Evolutionary conservation across 768 basidiomycete genomes (phyloP), one percentile per base, ranked within the genome.

Genomic region (Erythrobasidium yunnanense): DNA sequence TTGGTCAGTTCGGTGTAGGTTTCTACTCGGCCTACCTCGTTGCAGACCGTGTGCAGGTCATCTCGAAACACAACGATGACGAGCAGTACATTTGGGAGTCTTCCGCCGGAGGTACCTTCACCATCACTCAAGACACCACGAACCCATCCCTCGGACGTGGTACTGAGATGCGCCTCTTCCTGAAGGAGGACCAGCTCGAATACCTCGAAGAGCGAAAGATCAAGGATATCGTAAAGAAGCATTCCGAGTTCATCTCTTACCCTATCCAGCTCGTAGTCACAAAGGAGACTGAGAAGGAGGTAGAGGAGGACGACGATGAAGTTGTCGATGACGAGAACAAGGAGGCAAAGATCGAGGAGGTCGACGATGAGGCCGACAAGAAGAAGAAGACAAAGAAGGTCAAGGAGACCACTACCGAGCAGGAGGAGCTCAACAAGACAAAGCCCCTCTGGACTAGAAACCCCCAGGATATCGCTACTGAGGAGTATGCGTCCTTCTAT

Each of bases 81-180:
- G 95, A 97, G 80, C 93, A 97, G 79, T 97, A 99, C 81, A 91
- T 99, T 79, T 99, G 93, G 95, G 93, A 99, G 83, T 99, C 93
- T n/a, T 87, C 95, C 70, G 93, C 93, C 32, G 95, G 93, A 76
- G 95, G 93, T 65, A 99, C 93, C 56, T 99, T 97, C 82, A 97
- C 95, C 75, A 95, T 99, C 80, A 95, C 92, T 53, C 86, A 80
- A 66, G 93, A 97, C 78, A 88, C 84, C 68, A 79, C 86, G 76
- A 92, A 92, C 81, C 85, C 87, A 23, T 83, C 88, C 70, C 83
- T 99, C 65, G 89, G 88, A 66, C 92, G 95, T 76, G 93, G 95
- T 79, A 86, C 87, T 53, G 88, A 93, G 78, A 83, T 93, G 73
- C 85, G 85, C 70, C 85, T 93, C 68, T 89, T 80, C 83, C 80